Conservation (phyloP, 441 rosid species). For the Isatis lusitanica region DNA sequence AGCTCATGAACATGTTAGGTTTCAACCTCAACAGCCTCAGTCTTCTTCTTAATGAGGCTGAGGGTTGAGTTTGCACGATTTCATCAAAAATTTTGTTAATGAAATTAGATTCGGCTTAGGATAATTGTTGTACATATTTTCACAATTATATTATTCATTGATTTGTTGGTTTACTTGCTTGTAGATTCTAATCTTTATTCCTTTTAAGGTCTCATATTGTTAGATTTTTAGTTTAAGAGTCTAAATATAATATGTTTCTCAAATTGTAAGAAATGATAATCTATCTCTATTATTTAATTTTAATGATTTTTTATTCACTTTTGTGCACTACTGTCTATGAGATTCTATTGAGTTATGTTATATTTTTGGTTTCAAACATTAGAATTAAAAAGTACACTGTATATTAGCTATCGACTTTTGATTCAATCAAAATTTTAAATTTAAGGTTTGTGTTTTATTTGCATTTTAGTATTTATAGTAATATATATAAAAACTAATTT, state of each 20-base stretch:
- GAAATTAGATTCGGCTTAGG: conserved; percentile 29
- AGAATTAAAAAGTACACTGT: too few relatives aligned
- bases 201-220: background rate
- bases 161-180: conserved; percentile 20
- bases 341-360: too few relatives aligned
- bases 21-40: conserved; percentile 35
- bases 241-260: background rate
- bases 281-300: too few relatives aligned
- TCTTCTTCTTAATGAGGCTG: conserved; percentile 4
- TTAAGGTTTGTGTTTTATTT: too few relatives aligned
- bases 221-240: background rate
- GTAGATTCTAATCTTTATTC: background rate
- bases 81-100: conserved; percentile 36
- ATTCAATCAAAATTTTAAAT: too few relatives aligned
- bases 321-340: too few relatives aligned
- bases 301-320: too few relatives aligned
- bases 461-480: too few relatives aligned
- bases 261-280: background rate
- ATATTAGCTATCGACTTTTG: too few relatives aligned
- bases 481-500: too few relatives aligned
- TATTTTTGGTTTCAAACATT: too few relatives aligned
- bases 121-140: conserved; percentile 27
- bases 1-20: conserved; percentile 81
- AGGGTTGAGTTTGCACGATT: conserved; percentile 16
- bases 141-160: conserved; percentile 30